phyloP scores from a whole-genome alignment of 441 rosid genomes.

The Hura crepitans region DNA sequence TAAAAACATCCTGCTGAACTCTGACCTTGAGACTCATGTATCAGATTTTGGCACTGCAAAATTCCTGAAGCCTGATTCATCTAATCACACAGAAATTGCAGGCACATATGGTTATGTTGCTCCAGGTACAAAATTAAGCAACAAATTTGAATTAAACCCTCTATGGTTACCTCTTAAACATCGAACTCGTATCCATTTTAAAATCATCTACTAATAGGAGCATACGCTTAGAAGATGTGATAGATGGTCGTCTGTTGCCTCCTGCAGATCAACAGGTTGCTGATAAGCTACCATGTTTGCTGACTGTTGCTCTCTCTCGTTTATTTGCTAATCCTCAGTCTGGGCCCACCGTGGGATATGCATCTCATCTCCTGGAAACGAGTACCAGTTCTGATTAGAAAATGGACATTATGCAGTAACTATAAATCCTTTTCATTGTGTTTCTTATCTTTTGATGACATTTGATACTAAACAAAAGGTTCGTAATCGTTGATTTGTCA shows the following conservation, averaged over 20 bases:
- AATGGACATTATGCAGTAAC: background rate
- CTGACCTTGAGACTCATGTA: conserved; percentile 19
- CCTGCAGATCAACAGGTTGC: background rate
- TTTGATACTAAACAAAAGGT: too few species aligned
- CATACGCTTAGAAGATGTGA: conserved; percentile 12
- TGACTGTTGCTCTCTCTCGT: conserved; percentile 17
- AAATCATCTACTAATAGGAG: conserved; percentile 4
- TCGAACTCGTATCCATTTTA: conserved; percentile 10
- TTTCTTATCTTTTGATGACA: too few species aligned
- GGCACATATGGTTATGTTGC: conserved; percentile 22
- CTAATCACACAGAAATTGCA: conserved; percentile 15
- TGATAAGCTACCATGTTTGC: conserved; percentile 5
- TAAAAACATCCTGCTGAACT: conserved; percentile 7
- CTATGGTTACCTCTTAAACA: background rate
- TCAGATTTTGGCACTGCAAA: conserved; percentile 18
- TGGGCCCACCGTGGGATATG: conserved; percentile 27
- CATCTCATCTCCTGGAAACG: conserved; percentile 18
- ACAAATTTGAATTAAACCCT: background rate
- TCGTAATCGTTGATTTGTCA: too few species aligned
- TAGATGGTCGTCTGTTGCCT: conserved; percentile 19
- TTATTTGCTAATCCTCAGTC: conserved; percentile 19
- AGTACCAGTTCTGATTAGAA: background rate
- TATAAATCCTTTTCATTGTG: too few species aligned
- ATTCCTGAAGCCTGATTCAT: conserved; percentile 16
- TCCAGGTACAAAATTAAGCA: conserved; percentile 15